Conservation (phyloP, 345 rosid species). For the Eucalyptus regnans region DNA sequence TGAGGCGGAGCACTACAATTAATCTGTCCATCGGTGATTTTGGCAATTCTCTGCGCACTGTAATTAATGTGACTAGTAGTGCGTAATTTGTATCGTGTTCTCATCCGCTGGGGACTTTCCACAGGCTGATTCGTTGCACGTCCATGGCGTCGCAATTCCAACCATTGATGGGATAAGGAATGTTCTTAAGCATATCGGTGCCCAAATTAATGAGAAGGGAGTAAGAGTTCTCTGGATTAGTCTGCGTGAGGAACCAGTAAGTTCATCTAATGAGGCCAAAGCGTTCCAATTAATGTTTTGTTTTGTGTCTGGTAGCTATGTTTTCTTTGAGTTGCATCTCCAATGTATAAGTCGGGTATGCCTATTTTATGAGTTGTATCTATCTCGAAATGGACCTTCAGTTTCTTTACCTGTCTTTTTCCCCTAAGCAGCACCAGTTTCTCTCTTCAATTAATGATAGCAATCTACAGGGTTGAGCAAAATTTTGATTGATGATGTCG, state of each 20-base stretch:
- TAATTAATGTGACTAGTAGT: background rate
- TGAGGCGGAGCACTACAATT: background rate
- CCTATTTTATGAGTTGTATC: background rate
- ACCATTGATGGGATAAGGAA: conserved; percentile 73
- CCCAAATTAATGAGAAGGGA: conserved; percentile 45
- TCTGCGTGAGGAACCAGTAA: conserved; percentile 96
- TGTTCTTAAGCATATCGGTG: conserved; percentile 79
- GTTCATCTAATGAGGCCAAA: background rate
- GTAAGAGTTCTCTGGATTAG: conserved; percentile 78
- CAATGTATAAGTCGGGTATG: background rate
- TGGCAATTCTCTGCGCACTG: background rate
- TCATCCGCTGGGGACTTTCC: background rate
- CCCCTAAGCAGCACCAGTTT: background rate
- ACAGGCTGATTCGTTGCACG: conserved; percentile 72
- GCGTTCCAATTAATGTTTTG: background rate
- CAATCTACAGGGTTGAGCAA: background rate
- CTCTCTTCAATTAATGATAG: background rate
- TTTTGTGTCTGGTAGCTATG: background rate
- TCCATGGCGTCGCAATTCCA: conserved; percentile 95
- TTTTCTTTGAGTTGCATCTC: background rate
- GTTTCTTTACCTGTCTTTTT: background rate
- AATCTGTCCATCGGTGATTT: background rate
- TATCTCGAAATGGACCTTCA: background rate
- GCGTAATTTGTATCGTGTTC: background rate
- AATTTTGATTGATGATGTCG: background rate